Evolutionary conservation across 371 early-diverging fungal species (phyloP), one percentile per base, ranked within the genome.

Genomic region (Mucor indicus): DNA sequence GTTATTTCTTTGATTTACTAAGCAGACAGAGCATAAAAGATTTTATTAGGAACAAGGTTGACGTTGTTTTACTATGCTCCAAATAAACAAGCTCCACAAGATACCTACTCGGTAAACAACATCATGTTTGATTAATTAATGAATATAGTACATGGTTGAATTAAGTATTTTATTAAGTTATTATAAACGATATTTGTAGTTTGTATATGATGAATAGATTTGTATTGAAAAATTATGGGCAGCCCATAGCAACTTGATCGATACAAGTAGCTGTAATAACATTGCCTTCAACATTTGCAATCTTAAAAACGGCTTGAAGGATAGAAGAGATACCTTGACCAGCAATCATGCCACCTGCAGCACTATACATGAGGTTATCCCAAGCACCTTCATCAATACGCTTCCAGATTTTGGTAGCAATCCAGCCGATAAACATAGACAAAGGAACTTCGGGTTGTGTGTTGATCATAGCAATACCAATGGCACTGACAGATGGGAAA

Each of bases 291-390:
- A 74, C 62, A 44, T 50, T 52, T 15, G 48, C 49, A n/a, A 88
- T 55, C 21, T 65, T 67, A 51, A 82, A 64, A 30, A 83, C 57
- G 22, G 86, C 85, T 44, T 79, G 67, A 50, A 85, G 48, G 33
- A 86, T 63, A 40, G 85, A 87, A 36, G 78, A 76, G 39, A 87
- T 79, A 60, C 90, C 90, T 54, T 83, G 84, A 48, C 90, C 90
- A 50, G 86, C 85, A 61, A 87, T 81, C 50, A 86, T 55, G 46
- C 90, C 90, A 53, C 75, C 78, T 38, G 88, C 84, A 38, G 79
- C 62, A 53, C 59, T 59, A 62, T 75, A 81, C 75, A 77, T 69
- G 35, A 60, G 71, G 41, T 77, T 58, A 20, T 80, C 82, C 33
- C 72, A 65, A 15, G 58, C 48, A 13, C 21, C 38, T 32, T 69